Base-by-base conservation (phyloP, 495 filamentous ascomycete species). In the Eremomyces bilateralis region DNA sequence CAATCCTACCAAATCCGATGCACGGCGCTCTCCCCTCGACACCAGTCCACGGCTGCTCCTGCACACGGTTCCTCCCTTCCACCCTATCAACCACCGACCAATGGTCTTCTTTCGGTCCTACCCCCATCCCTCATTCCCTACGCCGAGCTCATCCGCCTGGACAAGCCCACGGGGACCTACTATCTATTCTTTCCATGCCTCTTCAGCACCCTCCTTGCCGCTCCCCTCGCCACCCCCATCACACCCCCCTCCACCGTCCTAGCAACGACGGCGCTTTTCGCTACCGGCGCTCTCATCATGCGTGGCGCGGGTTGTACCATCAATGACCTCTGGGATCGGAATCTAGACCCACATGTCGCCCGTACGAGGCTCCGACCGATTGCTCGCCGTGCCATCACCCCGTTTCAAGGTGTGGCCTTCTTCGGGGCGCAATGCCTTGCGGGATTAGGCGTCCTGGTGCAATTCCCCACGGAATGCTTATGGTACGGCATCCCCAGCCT, bases 231-330 rank as follows among this genome's bases (percentile, higher is more conserved):
- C 31, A 47, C 51, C 1, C 69, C 81, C 2, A 58, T 72, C 19
- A 59, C 77, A 1, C 41, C 67, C 0, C 65, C 73, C 0, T 40
- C 59, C 17, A 49, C 67, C 5, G 64, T 79, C 12, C 8, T 76
- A 20, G 54, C 62, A 30, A 90, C 79, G 1, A 63, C 64, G 1
- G 55, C 69, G 1, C 71, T 93, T 35, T 97, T 97, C 62, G 73
- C 88, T 50, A 57, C 67, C 5, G 88, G 88, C 27, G 84, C 88
- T 1, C 49, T 94, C 38, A 73, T 94, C 46, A 95, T 97, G 88
- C 80, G 88, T 34, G 83, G 88, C 20, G 88, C 88, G n/a, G 88
- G 88, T 12, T 97, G 88, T 56, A 76, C 88, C 21, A 88, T 97
- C 59, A 95, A 97, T 55, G 88, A 97, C 51, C 66, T 95, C 29